These are phyloP conservation scores for Alisma plantagoaquatica DNA, from an alignment of 106 monocot species.

Conservation along the genomic window DNA sequence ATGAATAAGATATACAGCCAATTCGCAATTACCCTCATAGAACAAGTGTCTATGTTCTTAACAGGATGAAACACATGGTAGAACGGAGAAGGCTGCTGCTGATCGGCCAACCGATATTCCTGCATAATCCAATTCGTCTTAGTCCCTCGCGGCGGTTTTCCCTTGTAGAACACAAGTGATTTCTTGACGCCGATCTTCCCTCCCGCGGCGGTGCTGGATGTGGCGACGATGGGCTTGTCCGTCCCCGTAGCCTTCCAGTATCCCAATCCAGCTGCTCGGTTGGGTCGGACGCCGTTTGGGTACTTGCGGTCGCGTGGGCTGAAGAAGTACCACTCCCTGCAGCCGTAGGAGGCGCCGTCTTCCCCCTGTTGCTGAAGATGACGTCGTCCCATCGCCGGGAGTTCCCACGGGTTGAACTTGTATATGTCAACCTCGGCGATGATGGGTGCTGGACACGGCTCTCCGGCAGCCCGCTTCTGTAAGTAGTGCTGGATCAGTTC, in stretches of 20 bases:
- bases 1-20: no score
- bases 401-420: slow-evolving; percentile 23
- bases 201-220: neutral
- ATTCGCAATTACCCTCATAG: slow-evolving; percentile 27
- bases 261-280: slow-evolving; percentile 24
- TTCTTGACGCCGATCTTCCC: slow-evolving; percentile 25
- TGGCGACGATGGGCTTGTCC: slow-evolving; percentile 14
- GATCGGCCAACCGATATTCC: slow-evolving; percentile 15
- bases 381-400: no score
- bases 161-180: slow-evolving; percentile 20
- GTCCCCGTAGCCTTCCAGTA: slow-evolving; percentile 28
- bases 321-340: slow-evolving; percentile 93
- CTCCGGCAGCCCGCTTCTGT: slow-evolving; percentile 10
- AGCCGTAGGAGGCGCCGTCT: no score
- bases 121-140: slow-evolving; percentile 27
- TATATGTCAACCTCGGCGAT: slow-evolving; percentile 24
- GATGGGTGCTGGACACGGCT: slow-evolving; percentile 15
- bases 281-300: slow-evolving; percentile 80
- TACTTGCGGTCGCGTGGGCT: slow-evolving; percentile 86
- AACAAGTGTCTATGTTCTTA: slow-evolving; percentile 12
- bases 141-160: slow-evolving; percentile 11
- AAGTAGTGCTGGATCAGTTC: no score
- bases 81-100: no score
- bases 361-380: no score
- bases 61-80: no score